Base-by-base conservation (phyloP, 1,284 basidiomycete genomes). In the Moniliella sp. region DNA sequence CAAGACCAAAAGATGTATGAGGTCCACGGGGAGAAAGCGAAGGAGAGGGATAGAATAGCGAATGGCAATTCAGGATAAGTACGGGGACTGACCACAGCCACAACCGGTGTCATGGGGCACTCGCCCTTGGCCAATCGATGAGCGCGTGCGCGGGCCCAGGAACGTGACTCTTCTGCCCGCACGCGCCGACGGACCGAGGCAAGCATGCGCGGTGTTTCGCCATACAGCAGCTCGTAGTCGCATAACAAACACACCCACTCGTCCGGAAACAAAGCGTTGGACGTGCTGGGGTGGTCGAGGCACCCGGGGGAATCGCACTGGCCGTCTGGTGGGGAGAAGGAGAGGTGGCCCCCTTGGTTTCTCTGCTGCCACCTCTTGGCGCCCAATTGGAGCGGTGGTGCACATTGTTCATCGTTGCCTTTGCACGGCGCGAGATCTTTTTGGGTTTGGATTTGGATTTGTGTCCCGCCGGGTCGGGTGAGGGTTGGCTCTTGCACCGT, bases 191-290 rank as follows among this genome's bases (percentile, higher is more conserved):
- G 37, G 27, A 54, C 42, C 4, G 51, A 48, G 8, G 44, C 37
- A 8, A 45, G 28, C 39, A 62, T 45, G 16, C 42, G 31, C 9
- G 46, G 33, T 13, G 44, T 37, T 31, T 59, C 55, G 13, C 61
- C 61, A 32, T 57, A 63, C 33, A 58, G 56, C 25, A 63, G 36
- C 35, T 59, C 49, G 39, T 61, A 61, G 27, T 63, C 61, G 48
- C 61, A 63, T 34, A 61, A 61, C 4, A 52, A 15, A 37, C 61
- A 63, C 18, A 61, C 39, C 53, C 54, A 61, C 18, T 51, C 48
- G 16, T 42, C 44, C 34, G 44, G 35, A 39, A 51, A 33, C 33
- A 32, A 14, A 33, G 44, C 9, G 43, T 42, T 31, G 2, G 40
- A 32, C 1, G 33, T 33, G 10, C 38, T 31, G 3, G 37, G 40